A percentile compares a stretch with the other conserved stretches of the same genome.
phyloP scores from a whole-genome alignment of 139 green algal genomes.

The Marvania coccoides region DNA sequence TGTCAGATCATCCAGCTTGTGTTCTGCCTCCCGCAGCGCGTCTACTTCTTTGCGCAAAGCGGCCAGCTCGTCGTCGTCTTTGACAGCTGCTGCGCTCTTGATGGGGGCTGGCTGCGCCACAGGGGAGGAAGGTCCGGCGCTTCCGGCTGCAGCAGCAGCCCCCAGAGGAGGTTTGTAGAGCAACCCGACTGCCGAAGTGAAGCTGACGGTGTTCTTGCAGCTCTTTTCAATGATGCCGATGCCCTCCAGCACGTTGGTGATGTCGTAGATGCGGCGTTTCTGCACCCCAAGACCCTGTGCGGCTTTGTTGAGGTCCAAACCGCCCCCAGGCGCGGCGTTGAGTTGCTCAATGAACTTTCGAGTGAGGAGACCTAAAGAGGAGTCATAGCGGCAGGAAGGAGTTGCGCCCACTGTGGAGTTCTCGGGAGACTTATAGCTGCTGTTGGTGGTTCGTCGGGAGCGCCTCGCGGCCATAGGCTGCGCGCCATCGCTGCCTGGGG shows the following conservation, averaged over 20 bases:
- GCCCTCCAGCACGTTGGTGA: constrained; percentile 97
- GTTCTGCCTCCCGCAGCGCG: not conserved
- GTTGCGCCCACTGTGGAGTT: not conserved
- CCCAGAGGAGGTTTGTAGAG: not conserved
- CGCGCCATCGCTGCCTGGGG: not conserved
- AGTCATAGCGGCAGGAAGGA: constrained; percentile 64
- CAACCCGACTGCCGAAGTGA: not conserved
- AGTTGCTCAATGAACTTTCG: constrained; percentile 88
- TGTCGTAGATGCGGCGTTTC: constrained; percentile 98
- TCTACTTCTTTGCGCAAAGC: not conserved
- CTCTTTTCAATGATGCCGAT: constrained; percentile 94
- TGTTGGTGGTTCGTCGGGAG: not conserved
- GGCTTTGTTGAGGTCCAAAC: constrained; percentile 88
- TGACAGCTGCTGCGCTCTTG: no score
- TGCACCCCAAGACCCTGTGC: constrained; percentile 67
- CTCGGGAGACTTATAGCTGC: not conserved
- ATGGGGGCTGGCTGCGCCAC: not conserved
- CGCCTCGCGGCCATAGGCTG: not conserved
- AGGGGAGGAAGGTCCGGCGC: not conserved
- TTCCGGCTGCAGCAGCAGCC: not conserved
- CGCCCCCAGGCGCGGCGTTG: constrained; percentile 53
- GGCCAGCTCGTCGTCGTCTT: not conserved
- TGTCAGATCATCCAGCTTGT: not conserved
- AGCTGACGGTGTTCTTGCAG: constrained; percentile 77
- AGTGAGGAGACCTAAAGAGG: constrained; percentile 79